Evolutionary conservation across 176 grass and related monocot species (phyloP), one percentile per base, ranked within the genome.

Genomic region (Oryza rufipogon): DNA sequence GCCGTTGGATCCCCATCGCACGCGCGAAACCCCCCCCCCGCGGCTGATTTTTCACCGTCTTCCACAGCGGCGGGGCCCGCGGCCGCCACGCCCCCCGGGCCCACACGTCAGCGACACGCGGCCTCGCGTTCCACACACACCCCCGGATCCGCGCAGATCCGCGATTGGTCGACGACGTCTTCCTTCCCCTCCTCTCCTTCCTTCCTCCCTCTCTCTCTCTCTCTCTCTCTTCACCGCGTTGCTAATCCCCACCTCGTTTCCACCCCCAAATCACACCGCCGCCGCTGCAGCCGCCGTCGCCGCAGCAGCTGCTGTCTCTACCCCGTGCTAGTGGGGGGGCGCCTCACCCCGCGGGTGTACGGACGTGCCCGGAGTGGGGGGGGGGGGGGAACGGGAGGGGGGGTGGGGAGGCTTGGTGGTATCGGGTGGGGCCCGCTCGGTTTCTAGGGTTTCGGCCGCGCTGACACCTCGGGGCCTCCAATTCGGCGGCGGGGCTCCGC

Each of bases 381-480:
- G 23, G 23, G 0, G 30, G 30, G 28, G 48, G 49, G 42, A 44
- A 41, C 38, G 38, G 38, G 38, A 39, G 38, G 30, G 30, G 30
- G 38, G 38, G 38, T 36, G 38, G 38, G 38, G 39, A 44, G 42
- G 42, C 15, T 17, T 2, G 56, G 56, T 60, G 56, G 56, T 36
- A 36, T n/a, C 11, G 74, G 39, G 39, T 1, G 39, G 74, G 25
- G 38, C 80, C 38, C 69, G n/a, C 76, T 64, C 26, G 39, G 85
- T 63, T 87, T 87, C 89, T 91, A 91, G 89, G 89, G 89, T 91
- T 91, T 91, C 89, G 64, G 75, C 16, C 32, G 49, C 15, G 49
- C 86, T 58, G 54, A 11, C 14, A 28, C 52, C 74, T 12, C 14
- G 61, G 1, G 8, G 19, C 75, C 75, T 34, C 64, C 70, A 91